Evolutionary conservation across 2,329 filamentous ascomycete genomes (phyloP).

Genomic region (Rhexocercosporidium sp.): DNA sequence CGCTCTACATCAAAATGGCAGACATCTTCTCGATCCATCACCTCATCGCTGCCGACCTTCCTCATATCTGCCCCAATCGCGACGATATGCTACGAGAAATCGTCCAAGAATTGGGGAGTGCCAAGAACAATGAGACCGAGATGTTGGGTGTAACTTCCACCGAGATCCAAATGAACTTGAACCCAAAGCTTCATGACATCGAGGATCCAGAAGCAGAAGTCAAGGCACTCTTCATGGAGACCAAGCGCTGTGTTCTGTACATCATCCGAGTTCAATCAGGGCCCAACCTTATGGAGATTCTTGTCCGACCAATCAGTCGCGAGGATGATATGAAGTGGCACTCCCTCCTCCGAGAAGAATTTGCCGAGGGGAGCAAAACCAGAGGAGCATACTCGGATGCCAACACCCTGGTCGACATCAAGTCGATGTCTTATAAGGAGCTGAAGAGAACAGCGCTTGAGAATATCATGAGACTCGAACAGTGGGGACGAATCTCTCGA

Average conservation of each 20-base stretch:
- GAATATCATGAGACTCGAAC: conserved; percentile 89
- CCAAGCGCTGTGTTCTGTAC: conserved; percentile 94
- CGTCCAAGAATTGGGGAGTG: conserved; percentile 90
- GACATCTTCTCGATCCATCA: conserved; percentile 97
- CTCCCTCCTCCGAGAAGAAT: conserved; percentile 79
- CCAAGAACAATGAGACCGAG: conserved; percentile 95
- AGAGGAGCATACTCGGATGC: conserved; percentile 88
- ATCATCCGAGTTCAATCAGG: conserved; percentile 97
- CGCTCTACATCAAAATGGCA: conserved; percentile 98
- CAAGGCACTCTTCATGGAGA: conserved; percentile 96
- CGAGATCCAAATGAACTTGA: conserved; percentile 90
- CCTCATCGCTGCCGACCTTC: conserved; percentile 79
- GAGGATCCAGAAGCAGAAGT: conserved; percentile 93
- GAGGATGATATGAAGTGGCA: conserved; percentile 94
- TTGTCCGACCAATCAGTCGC: conserved; percentile 83
- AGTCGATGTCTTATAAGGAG: conserved; percentile 86
- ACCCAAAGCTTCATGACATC: conserved; percentile 85
- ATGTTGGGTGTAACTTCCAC: conserved; percentile 80
- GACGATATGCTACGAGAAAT: conserved; percentile 92
- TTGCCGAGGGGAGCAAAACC: conserved; percentile 68
- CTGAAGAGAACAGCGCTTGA: conserved; percentile 92
- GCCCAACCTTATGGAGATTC: conserved; percentile 89
- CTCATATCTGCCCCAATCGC: conserved; percentile 75
- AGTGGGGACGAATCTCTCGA: conserved; percentile 81
- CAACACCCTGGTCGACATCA: conserved; percentile 84